These are phyloP conservation scores for Tympanopsis confertula DNA, from an alignment of 2,329 filamentous ascomycete species.

Conservation along the genomic window DNA sequence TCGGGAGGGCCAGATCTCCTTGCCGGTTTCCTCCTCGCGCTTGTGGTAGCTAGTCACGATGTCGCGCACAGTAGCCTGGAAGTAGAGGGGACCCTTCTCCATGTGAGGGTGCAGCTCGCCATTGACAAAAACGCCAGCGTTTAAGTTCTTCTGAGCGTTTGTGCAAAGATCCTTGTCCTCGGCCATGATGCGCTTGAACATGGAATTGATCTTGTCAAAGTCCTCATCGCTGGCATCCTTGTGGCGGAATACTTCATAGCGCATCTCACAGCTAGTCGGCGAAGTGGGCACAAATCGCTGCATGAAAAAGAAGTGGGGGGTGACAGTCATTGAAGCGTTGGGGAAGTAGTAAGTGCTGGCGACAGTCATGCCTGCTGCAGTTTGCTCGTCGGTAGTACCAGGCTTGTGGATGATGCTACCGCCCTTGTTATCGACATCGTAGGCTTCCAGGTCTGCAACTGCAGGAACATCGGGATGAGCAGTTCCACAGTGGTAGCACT, in stretches of 20 bases:
- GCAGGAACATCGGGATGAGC: constrained; percentile 31
- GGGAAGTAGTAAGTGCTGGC: constrained; percentile 19
- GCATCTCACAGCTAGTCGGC: constrained; percentile 28
- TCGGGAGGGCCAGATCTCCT: constrained; percentile 27
- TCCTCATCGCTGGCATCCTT: constrained; percentile 30
- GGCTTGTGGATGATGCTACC: constrained; percentile 23
- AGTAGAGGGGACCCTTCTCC: constrained; percentile 32
- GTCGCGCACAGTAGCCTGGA: constrained; percentile 25
- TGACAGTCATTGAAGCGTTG: constrained; percentile 17
- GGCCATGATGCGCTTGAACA: constrained; percentile 35
- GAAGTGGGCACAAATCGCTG: constrained; percentile 33
- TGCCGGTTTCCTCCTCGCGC: constrained; percentile 19
- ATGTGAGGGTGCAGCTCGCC: constrained; percentile 35
- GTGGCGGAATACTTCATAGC: constrained; percentile 37
- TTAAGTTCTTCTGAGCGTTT: constrained; percentile 33
- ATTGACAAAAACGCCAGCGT: constrained; percentile 34
- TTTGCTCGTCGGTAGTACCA: constrained; percentile 21
- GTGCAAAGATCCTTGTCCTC: constrained; percentile 39
- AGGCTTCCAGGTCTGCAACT: constrained; percentile 30
- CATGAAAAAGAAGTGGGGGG: constrained; percentile 34
- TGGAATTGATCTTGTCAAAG: constrained; percentile 30
- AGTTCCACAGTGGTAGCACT: constrained; percentile 35
- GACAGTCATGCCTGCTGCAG: constrained; percentile 18
- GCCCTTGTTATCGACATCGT: constrained; percentile 20
- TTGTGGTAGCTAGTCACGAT: constrained; percentile 23